Evolutionary conservation across 257 asterid species (phyloP), one percentile per base, ranked within the genome.

Genomic region (Echites panduratus): DNA sequence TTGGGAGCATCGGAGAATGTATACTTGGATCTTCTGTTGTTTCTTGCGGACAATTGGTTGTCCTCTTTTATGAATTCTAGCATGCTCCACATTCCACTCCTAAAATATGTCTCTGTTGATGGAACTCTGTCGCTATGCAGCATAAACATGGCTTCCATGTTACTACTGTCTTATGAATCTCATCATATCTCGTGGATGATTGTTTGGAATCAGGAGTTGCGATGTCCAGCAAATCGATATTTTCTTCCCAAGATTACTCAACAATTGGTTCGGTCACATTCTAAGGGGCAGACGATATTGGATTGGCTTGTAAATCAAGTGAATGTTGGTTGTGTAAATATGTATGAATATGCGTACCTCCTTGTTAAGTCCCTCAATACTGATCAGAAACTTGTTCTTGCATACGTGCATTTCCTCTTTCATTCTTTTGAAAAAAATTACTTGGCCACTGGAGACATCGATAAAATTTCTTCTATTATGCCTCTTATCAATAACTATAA

Each of bases 151-250:
- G 76, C 65, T 69, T 65, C 52, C 29, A 58, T 40, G 4, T 41
- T 79, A 52, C 63, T 78, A 40, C 47, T 65, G 12, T 76, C 83
- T 27, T 8, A 7, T 0, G 40, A 66, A 2, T 19, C 22, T 47
- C 11, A 3, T 72, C 75, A 61, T 12, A 59, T 82, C 59, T 72
- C 82, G 35, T 82, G 85, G 83, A 66, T 82, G 76, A 78, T 75
- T 50, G 59, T 53, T 57, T 82, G 85, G 85, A 82, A 78, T 71
- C 72, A 27, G 53, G 85, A 75, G 61, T 79, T 82, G 19, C 67
- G 24, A 5, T 73, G 75, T 48, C 50, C 66, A 19, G 65, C 43
- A 20, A 45, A 50, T 49, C 50, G 7, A n/a, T 53, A 53, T 66
- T 72, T 70, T 76, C 54, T 79, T 27, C 65, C 77, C 26, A 17